Conservation (phyloP, 1,284 basidiomycete genomes). For the Apiotrichum akiyoshidainum region DNA sequence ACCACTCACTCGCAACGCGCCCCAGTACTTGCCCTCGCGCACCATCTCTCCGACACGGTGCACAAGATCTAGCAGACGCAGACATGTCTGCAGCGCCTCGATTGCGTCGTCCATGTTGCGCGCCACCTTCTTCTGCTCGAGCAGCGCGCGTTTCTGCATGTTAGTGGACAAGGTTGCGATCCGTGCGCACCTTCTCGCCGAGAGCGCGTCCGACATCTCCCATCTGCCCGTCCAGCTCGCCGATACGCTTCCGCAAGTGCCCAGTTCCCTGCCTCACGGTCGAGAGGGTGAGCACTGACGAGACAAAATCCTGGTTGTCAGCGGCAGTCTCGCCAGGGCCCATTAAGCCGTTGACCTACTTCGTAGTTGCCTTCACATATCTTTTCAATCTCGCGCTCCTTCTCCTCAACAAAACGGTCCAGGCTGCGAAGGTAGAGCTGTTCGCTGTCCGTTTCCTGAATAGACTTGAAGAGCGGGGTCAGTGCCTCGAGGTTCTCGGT, state of each 20-base stretch:
- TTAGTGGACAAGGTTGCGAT: not conserved
- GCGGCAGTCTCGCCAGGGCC: not conserved
- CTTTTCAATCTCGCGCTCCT: constrained; percentile 92
- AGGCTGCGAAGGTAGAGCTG: constrained; percentile 85
- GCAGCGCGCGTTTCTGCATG: constrained; percentile 66
- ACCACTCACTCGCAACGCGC: constrained; percentile 79
- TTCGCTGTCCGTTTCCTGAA: constrained; percentile 84
- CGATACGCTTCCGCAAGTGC: constrained; percentile 56
- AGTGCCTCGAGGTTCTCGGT: constrained; percentile 85
- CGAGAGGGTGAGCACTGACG: constrained; percentile 90
- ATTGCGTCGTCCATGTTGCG: constrained; percentile 94
- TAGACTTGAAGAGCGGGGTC: constrained; percentile 86
- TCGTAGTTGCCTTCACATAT: constrained; percentile 96
- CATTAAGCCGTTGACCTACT: constrained; percentile 33
- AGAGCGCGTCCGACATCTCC: constrained; percentile 70
- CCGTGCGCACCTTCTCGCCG: constrained; percentile 64
- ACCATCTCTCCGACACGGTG: constrained; percentile 91
- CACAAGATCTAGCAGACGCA: constrained; percentile 91
- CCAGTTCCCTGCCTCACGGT: constrained; percentile 75
- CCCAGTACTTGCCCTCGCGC: constrained; percentile 89
- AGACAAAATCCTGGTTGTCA: constrained; percentile 72
- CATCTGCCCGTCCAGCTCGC: constrained; percentile 59
- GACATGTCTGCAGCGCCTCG: constrained; percentile 85
- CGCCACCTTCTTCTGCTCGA: constrained; percentile 88
- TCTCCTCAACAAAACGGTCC: constrained; percentile 80